phyloP scores from a whole-genome alignment of 306 rosid genomes.

The Amphicarpaea edgeworthii region DNA sequence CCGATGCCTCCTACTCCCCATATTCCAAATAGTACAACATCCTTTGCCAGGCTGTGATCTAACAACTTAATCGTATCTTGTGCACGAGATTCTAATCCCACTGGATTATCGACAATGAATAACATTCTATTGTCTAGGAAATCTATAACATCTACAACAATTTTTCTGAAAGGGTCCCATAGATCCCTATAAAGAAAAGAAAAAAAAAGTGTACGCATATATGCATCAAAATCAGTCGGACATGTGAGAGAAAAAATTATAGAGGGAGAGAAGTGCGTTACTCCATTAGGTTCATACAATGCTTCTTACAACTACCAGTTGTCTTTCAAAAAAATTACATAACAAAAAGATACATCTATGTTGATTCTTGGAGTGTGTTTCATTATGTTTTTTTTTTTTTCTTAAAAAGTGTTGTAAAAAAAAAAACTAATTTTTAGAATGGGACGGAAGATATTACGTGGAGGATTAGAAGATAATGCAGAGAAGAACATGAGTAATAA shows the following conservation, averaged over 20 bases:
- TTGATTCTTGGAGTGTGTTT: no score
- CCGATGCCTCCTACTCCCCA: constrained; percentile 44
- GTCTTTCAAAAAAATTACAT: no score
- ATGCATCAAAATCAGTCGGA: background rate
- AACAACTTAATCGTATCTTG: background rate
- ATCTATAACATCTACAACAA: background rate
- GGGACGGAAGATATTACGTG: no score
- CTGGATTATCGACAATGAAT: constrained; percentile 4
- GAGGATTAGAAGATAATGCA: no score
- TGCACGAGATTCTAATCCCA: constrained; percentile 27
- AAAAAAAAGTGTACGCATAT: background rate
- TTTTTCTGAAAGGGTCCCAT: background rate
- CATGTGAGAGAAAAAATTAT: background rate
- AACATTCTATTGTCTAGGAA: background rate
- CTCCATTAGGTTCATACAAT: no score
- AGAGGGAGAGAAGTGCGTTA: background rate
- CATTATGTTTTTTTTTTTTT: no score
- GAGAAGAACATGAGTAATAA: no score
- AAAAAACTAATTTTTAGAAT: no score
- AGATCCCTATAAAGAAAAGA: background rate
- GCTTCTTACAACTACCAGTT: no score
- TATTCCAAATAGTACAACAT: constrained; percentile 17
- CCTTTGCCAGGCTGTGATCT: background rate
- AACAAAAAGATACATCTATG: no score
- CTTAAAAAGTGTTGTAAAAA: no score